Conservation (phyloP, 768 basidiomycete genomes). For the Leccinum subgranulosum region DNA sequence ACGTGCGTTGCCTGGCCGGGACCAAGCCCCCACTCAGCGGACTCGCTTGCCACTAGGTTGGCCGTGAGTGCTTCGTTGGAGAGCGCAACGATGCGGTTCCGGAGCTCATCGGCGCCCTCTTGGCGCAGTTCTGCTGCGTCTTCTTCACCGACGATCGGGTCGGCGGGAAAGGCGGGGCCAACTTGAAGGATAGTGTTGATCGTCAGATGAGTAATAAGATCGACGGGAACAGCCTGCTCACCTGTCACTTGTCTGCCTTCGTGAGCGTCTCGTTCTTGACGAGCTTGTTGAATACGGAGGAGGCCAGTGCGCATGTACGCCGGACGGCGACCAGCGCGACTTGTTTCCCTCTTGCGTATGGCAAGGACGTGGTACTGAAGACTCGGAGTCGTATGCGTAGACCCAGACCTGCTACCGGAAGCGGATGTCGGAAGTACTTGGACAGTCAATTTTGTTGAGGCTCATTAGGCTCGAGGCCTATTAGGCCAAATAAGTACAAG, state of each 20-base stretch:
- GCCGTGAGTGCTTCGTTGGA: slow-evolving; percentile 74
- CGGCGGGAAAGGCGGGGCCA: slow-evolving; percentile 69
- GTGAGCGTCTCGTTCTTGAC: slow-evolving; percentile 80
- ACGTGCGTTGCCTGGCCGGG: slow-evolving; percentile 53
- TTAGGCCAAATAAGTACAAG: too few species aligned
- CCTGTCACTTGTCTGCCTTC: slow-evolving; percentile 87
- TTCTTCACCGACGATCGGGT: slow-evolving; percentile 84
- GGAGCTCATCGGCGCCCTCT: slow-evolving; percentile 38
- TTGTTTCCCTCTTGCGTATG: slow-evolving; percentile 66
- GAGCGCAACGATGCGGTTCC: slow-evolving; percentile 71
- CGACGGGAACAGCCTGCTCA: slow-evolving; percentile 26
- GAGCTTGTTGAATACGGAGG: slow-evolving; percentile 81
- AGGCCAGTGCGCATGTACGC: too few species aligned
- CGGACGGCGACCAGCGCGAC: too few species aligned
- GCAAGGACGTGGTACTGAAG: slow-evolving; percentile 44
- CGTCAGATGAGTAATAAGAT: slow-evolving; percentile 20
- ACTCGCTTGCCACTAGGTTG: slow-evolving; percentile 53
- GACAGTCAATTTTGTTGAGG: too few species aligned
- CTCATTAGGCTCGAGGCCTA: too few species aligned
- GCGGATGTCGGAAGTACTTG: too few species aligned
- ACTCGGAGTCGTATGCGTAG: background rate
- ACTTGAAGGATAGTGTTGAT: slow-evolving; percentile 59
- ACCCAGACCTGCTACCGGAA: too few species aligned
- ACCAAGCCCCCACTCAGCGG: slow-evolving; percentile 69
- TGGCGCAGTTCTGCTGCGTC: slow-evolving; percentile 76